phyloP scores from a whole-genome alignment of 2,329 filamentous ascomycete genomes.

The Diaporthe helianthi region DNA sequence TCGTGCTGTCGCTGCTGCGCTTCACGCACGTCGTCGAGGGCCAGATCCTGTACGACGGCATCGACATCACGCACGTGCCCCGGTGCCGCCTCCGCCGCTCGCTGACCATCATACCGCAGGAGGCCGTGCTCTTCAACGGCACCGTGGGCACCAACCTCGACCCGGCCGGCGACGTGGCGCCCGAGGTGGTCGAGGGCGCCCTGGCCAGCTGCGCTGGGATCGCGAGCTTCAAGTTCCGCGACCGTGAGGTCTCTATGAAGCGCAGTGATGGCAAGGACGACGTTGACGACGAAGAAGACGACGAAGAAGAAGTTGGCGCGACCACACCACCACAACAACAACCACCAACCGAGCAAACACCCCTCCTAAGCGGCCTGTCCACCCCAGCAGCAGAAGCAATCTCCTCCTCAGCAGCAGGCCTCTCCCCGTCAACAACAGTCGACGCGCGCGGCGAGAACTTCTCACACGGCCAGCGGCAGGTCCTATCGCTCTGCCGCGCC shows the following conservation, averaged over 20 bases:
- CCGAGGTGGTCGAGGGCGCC: conserved; percentile 62
- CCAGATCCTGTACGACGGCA: conserved; percentile 45
- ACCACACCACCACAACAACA: too few species aligned
- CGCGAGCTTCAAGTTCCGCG: conserved; percentile 54
- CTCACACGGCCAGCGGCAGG: conserved; percentile 64
- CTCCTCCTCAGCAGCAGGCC: conserved; percentile 35
- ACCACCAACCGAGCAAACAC: conserved; percentile 34
- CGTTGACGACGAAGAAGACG: conserved; percentile 32
- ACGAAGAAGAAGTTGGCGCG: not conserved
- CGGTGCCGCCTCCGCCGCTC: conserved; percentile 45
- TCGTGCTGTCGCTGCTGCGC: conserved; percentile 45
- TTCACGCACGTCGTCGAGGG: conserved; percentile 46
- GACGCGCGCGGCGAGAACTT: conserved; percentile 62
- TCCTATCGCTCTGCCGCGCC: conserved; percentile 63
- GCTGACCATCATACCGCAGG: conserved; percentile 50
- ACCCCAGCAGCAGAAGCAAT: conserved; percentile 35
- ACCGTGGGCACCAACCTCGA: conserved; percentile 65
- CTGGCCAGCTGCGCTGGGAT: conserved; percentile 69
- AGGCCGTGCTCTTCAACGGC: conserved; percentile 46
- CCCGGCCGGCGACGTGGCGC: conserved; percentile 63
- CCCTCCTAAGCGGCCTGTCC: conserved; percentile 29
- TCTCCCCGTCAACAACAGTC: conserved; percentile 54
- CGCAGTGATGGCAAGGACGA: conserved; percentile 42
- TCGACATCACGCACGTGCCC: conserved; percentile 45
- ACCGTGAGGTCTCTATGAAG: conserved; percentile 44